These are phyloP conservation scores for Ceratobasidium sp. DNA, from an alignment of 1,284 basidiomycete genomes.

Conservation along the genomic window DNA sequence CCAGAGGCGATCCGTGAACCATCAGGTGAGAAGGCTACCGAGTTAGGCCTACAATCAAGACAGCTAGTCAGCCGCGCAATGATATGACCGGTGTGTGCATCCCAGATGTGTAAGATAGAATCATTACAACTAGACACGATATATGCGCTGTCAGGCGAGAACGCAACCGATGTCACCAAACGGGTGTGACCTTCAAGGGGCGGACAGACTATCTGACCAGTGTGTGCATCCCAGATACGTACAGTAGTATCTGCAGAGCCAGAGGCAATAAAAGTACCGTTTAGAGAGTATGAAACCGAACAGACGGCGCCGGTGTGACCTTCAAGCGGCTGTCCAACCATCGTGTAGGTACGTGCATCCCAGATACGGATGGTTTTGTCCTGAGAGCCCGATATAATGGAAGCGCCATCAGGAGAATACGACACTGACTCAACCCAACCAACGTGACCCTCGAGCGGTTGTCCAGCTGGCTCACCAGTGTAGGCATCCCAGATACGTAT, in stretches of 20 bases:
- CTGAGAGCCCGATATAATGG: not conserved
- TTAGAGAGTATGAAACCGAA: not conserved
- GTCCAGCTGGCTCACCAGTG: not conserved
- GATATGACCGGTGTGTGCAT: not conserved
- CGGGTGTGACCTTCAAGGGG: no score
- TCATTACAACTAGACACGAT: not conserved
- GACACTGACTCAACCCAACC: not conserved
- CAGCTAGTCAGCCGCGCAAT: not conserved
- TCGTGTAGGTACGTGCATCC: not conserved
- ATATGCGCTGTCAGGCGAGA: not conserved
- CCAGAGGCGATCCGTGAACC: not conserved
- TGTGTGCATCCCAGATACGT: not conserved
- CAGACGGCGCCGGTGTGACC: not conserved
- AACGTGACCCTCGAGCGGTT: not conserved
- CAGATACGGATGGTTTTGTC: not conserved
- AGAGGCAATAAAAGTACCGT: not conserved
- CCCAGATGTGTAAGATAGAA: not conserved
- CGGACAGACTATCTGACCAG: not conserved
- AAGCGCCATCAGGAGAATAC: not conserved
- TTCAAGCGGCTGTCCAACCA: not conserved
- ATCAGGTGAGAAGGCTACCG: conserved; percentile 1
- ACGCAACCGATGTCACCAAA: conserved; percentile 3
- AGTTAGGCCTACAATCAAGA: not conserved
- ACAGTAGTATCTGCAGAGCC: not conserved
- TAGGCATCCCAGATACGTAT: not conserved